A percentile compares a stretch with the other conserved stretches of the same genome.
These are phyloP conservation scores for Yamadazyma ubonensis DNA, from an alignment of 805 yeast genomes.

Conservation along the genomic window DNA sequence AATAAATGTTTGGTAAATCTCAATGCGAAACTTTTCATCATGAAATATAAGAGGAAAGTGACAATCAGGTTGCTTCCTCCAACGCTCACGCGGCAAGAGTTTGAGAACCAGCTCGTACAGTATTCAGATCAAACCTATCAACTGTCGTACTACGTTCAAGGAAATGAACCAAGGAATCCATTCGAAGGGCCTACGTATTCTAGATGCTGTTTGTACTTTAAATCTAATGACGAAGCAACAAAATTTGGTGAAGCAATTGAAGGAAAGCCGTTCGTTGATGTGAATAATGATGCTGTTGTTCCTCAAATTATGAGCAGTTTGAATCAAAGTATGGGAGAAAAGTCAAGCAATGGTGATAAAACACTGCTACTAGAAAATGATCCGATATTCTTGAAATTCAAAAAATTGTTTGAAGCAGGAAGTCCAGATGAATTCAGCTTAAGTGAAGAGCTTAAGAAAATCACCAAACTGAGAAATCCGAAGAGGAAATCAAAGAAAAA, in stretches of 20 bases:
- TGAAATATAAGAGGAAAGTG: constrained; percentile 15
- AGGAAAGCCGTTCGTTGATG: constrained; percentile 25
- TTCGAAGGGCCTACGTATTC: constrained; percentile 41
- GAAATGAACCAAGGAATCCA: constrained; percentile 38
- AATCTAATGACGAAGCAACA: constrained; percentile 23
- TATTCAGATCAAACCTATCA: constrained; percentile 13
- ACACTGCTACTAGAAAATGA: constrained; percentile 9
- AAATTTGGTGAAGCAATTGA: constrained; percentile 26
- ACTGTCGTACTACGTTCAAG: constrained; percentile 39
- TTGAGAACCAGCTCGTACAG: constrained; percentile 20
- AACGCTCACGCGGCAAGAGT: constrained; percentile 24
- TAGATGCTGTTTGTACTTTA: constrained; percentile 41
- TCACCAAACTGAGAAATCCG: constrained; percentile 6
- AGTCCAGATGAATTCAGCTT: constrained; percentile 3
- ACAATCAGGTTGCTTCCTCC: constrained; percentile 47
- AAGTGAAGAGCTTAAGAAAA: constrained; percentile 3
- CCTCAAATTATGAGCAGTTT: constrained; percentile 39
- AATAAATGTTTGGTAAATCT: no score
- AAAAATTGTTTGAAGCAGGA: constrained; percentile 7
- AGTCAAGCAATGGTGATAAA: neutral
- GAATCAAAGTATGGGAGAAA: constrained; percentile 12
- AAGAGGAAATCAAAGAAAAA: constrained; percentile 7
- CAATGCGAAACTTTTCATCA: constrained; percentile 4
- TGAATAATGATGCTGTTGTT: constrained; percentile 24
- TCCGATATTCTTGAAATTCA: constrained; percentile 8